Conservation (phyloP, 139 green algal species). For the Auxenochlorella pyrenoidosa region DNA sequence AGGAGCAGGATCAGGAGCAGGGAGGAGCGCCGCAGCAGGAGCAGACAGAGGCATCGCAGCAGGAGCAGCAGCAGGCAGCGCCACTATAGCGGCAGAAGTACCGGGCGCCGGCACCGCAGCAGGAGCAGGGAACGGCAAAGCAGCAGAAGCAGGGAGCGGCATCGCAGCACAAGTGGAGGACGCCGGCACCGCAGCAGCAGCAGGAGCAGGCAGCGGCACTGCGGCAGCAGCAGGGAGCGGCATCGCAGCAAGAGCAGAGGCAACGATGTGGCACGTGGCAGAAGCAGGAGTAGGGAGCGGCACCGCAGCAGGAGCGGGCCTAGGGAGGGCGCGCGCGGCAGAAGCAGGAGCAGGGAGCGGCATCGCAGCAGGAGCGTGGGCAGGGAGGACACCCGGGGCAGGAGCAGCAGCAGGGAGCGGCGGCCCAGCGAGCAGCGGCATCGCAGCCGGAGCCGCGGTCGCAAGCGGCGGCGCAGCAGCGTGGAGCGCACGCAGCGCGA, state of each 20-base stretch:
- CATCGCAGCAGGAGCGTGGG: neutral
- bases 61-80: neutral
- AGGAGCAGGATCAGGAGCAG: constrained; percentile 6
- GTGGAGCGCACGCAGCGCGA: neutral
- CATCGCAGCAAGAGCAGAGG: neutral
- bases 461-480: neutral
- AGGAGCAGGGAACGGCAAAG: neutral
- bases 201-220: neutral
- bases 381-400: too few relatives aligned
- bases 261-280: too few relatives aligned
- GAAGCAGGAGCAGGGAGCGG: neutral
- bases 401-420: neutral
- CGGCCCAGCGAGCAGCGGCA: neutral
- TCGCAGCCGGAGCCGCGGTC: neutral
- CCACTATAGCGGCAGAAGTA: neutral
- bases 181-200: neutral
- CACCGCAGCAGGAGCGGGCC: neutral
- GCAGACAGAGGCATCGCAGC: neutral
- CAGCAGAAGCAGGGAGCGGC: neutral
- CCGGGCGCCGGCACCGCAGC: neutral
- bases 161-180: neutral
- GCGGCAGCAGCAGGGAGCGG: neutral
- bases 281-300: neutral
- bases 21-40: neutral
- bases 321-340: too few relatives aligned